Evolutionary conservation across 2,329 filamentous ascomycete species (phyloP).

Genomic region (Stemphylium beticola): DNA sequence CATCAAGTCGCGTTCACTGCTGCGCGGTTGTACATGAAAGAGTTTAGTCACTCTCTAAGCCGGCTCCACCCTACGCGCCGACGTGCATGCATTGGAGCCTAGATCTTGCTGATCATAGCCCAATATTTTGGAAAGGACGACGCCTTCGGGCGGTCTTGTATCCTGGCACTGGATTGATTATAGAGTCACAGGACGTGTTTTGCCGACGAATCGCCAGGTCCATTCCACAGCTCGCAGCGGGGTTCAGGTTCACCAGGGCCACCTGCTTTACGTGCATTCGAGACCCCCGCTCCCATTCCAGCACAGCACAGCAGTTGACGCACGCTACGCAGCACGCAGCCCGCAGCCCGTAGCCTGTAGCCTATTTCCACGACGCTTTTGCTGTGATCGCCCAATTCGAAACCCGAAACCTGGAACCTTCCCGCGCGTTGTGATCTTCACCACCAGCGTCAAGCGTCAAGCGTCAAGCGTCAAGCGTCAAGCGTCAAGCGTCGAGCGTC

Average conservation of each 20-base stretch:
- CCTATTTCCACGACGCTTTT: constrained; percentile 3
- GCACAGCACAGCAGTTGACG: background rate
- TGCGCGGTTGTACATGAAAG: background rate
- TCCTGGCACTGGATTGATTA: background rate
- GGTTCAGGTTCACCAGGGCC: background rate
- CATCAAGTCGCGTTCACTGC: background rate
- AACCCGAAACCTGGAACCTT: background rate
- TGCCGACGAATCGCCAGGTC: background rate
- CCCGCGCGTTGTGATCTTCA: background rate
- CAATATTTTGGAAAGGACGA: constrained; percentile 4
- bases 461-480: constrained; percentile 1
- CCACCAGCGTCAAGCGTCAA: background rate
- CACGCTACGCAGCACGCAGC: background rate
- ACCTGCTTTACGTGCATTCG: background rate
- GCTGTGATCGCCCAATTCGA: background rate
- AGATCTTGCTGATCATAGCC: constrained; percentile 17
- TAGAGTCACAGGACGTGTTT: constrained; percentile 13
- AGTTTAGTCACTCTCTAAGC: constrained; percentile 7
- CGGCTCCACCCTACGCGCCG: constrained; percentile 16
- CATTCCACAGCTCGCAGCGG: constrained; percentile 5
- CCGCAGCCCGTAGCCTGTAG: background rate
- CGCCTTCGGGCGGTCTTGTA: background rate
- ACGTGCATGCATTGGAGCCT: constrained; percentile 10
- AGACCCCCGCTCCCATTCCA: background rate
- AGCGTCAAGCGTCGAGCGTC: constrained; percentile 3